Conservation (phyloP, 208 protist species). For the Acanthamoeba royreba region DNA sequence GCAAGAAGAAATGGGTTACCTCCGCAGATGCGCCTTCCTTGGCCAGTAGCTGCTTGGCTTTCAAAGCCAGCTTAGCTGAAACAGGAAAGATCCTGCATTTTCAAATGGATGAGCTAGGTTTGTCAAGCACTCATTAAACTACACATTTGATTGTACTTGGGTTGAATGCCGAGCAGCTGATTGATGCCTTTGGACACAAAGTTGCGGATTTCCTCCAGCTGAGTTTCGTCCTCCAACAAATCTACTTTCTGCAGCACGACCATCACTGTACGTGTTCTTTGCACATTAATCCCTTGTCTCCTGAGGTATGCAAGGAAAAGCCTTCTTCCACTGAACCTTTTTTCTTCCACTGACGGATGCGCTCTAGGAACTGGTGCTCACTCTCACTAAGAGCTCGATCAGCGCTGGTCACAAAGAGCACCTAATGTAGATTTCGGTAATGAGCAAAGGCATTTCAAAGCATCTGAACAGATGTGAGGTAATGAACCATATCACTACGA, state of each 20-base stretch:
- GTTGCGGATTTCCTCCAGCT: neutral
- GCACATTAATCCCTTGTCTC: neutral
- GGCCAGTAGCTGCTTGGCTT: conserved; percentile 38
- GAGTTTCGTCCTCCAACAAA: conserved; percentile 39
- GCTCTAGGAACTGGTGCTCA: conserved; percentile 49
- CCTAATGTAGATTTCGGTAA: conserved; percentile 45
- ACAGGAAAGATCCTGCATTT: conserved; percentile 49
- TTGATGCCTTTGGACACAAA: neutral
- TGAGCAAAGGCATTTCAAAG: neutral
- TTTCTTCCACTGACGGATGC: conserved; percentile 55
- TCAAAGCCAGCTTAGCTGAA: conserved; percentile 40
- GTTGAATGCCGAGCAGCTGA: neutral
- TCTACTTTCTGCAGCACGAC: conserved; percentile 57
- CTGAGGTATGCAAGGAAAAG: neutral
- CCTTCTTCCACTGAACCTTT: neutral
- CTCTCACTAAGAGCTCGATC: conserved; percentile 58
- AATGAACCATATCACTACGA: conserved; percentile 38
- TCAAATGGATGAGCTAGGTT: neutral
- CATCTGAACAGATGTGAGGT: too few relatives aligned
- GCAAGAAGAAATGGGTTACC: neutral
- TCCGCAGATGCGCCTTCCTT: neutral
- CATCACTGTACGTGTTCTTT: neutral
- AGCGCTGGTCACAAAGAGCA: conserved; percentile 51
- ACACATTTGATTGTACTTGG: neutral
- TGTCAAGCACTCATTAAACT: neutral